A percentile compares a stretch with the other conserved stretches of the same genome.
Conservation (phyloP, 2,329 filamentous ascomycete genomes). For the Calonectria montana region DNA sequence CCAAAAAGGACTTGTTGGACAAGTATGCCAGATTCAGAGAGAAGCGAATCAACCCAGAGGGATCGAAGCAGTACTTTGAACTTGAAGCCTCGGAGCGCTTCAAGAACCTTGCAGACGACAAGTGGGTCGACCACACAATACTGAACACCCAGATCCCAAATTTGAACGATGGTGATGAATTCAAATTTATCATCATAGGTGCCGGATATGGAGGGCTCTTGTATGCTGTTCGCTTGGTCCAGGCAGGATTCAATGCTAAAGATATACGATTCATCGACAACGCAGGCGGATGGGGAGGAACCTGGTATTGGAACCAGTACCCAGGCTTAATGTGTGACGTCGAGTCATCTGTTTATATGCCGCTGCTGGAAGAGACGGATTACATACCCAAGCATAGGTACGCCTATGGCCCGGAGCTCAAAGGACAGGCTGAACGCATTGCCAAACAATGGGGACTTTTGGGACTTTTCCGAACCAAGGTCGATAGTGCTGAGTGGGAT, state of each 20-base stretch:
- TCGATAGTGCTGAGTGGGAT: not conserved
- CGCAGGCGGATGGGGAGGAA: not conserved
- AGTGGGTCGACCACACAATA: not conserved
- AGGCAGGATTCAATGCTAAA: not conserved
- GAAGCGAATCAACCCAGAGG: not conserved
- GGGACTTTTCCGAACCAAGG: not conserved
- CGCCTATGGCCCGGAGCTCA: not conserved
- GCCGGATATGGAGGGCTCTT: not conserved
- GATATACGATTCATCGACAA: not conserved
- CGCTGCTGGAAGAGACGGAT: not conserved
- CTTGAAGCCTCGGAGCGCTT: not conserved
- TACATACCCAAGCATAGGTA: not conserved
- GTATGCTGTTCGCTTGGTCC: not conserved
- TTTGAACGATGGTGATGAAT: not conserved
- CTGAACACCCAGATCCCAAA: not conserved
- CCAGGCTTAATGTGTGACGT: not conserved
- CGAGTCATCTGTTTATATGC: not conserved
- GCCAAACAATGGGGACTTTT: not conserved
- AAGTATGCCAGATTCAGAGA: not conserved
- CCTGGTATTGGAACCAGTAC: not conserved
- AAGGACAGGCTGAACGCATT: not conserved
- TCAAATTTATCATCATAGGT: not conserved
- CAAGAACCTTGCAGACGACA: not conserved
- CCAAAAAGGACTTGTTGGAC: not conserved
- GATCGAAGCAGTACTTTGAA: not conserved